These are phyloP conservation scores for Claviceps pusilla DNA, from an alignment of 2,329 filamentous ascomycete genomes.

Conservation along the genomic window DNA sequence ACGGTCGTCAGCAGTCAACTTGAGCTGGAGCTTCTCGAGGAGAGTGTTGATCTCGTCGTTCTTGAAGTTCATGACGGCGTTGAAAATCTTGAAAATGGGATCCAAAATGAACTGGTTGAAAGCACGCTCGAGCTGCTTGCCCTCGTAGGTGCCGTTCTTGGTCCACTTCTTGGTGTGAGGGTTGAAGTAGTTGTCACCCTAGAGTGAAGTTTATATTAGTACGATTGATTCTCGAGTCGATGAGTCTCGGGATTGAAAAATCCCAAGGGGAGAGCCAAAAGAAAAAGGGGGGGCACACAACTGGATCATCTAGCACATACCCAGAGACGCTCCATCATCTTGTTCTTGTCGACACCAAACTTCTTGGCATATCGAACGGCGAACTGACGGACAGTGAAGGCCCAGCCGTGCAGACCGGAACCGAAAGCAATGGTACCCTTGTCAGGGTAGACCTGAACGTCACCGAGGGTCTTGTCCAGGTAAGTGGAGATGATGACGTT, in stretches of 20 bases:
- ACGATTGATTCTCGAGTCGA: not conserved
- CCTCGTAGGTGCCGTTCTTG: conserved; percentile 68
- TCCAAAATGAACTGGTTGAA: conserved; percentile 99
- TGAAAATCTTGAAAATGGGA: conserved; percentile 99
- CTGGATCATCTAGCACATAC: conserved; percentile 29
- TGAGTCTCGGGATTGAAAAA: too few relatives aligned
- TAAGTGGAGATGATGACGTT: conserved; percentile 99
- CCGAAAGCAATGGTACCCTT: conserved; percentile 97
- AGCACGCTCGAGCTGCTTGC: conserved; percentile 85
- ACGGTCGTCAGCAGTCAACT: conserved; percentile 73
- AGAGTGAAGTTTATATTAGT: conserved; percentile 9
- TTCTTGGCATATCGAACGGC: conserved; percentile 96
- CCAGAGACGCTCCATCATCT: conserved; percentile 99
- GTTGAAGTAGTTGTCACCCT: conserved; percentile 99
- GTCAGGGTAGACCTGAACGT: conserved; percentile 96
- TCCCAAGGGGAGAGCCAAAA: not conserved
- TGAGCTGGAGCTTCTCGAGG: conserved; percentile 86
- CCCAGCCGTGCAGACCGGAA: conserved; percentile 99
- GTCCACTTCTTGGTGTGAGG: conserved; percentile 99
- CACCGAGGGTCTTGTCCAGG: conserved; percentile 90
- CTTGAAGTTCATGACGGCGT: conserved; percentile 95
- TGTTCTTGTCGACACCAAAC: conserved; percentile 98
- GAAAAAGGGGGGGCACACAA: too few relatives aligned
- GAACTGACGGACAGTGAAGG: conserved; percentile 98
- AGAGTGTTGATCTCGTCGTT: conserved; percentile 76